These are phyloP conservation scores for Leccinum broughii DNA, from an alignment of 768 basidiomycete species.

Conservation along the genomic window DNA sequence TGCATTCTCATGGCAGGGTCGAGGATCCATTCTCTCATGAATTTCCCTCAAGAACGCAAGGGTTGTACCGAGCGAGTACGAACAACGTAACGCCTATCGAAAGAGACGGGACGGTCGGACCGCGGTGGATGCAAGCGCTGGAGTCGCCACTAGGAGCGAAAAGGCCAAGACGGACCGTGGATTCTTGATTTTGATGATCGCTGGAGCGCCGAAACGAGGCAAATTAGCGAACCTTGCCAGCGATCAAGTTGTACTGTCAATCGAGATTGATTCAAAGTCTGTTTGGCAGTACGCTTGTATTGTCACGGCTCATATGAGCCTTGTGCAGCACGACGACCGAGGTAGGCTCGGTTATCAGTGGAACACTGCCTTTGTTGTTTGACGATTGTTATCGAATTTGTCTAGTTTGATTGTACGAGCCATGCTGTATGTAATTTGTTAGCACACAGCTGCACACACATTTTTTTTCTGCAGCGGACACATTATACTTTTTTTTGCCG, in stretches of 20 bases:
- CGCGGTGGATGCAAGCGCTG: constrained; percentile 25
- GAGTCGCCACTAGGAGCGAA: constrained; percentile 34
- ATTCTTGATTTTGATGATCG: constrained; percentile 10
- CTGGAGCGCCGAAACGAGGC: not conserved
- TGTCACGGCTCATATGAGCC: not conserved
- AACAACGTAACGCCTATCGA: constrained; percentile 59
- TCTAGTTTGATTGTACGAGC: not conserved
- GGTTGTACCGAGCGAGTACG: constrained; percentile 15
- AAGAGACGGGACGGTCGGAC: constrained; percentile 28
- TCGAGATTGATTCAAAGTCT: not conserved
- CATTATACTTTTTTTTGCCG: not conserved
- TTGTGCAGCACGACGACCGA: not conserved
- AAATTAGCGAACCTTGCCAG: not conserved
- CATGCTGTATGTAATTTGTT: constrained; percentile 12
- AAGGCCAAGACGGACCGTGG: constrained; percentile 23
- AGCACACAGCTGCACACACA: not conserved
- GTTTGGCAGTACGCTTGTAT: not conserved
- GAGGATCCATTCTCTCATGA: constrained; percentile 22
- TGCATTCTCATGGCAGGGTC: constrained; percentile 16
- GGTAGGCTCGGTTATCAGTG: not conserved
- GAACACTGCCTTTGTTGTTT: constrained; percentile 6
- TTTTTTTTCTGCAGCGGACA: not conserved
- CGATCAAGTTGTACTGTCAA: not conserved
- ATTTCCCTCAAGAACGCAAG: constrained; percentile 16
- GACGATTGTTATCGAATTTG: not conserved